These are phyloP conservation scores for Leccinum longicurvipes DNA, from an alignment of 768 basidiomycete species.

Conservation along the genomic window DNA sequence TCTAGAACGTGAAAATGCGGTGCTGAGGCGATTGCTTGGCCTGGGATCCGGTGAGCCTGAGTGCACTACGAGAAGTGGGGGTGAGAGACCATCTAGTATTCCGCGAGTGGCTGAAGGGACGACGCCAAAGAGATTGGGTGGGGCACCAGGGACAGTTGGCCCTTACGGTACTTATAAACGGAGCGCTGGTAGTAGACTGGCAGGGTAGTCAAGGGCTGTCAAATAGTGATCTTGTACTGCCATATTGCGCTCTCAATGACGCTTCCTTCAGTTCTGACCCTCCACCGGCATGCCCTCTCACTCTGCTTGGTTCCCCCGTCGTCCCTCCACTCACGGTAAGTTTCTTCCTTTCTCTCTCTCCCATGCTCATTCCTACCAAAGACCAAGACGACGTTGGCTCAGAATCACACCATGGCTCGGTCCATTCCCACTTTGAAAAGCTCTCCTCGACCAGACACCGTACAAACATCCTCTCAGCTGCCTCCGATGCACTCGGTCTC, in stretches of 20 bases:
- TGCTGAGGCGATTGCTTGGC: slow-evolving; percentile 70
- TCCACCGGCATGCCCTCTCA: background rate
- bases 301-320: slow-evolving; percentile 19
- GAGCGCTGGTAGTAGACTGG: slow-evolving; percentile 11
- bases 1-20: slow-evolving; percentile 83
- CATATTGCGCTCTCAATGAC: too few relatives aligned
- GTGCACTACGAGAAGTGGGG: background rate
- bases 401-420: slow-evolving; percentile 14
- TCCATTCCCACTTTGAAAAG: slow-evolving; percentile 5
- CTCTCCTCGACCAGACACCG: slow-evolving; percentile 31
- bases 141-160: slow-evolving; percentile 36
- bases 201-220: too few relatives aligned
- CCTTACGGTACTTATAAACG: slow-evolving; percentile 46
- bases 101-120: slow-evolving; percentile 13
- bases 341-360: background rate
- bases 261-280: too few relatives aligned
- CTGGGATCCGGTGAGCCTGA: slow-evolving; percentile 35
- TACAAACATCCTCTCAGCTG: slow-evolving; percentile 48
- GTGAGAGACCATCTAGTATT: too few relatives aligned
- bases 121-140: slow-evolving; percentile 30
- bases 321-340: slow-evolving; percentile 13
- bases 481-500: slow-evolving; percentile 49
- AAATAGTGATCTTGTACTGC: too few relatives aligned
- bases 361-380: slow-evolving; percentile 1
- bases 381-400: slow-evolving; percentile 17